A percentile compares a stretch with the other conserved stretches of the same genome.
Evolutionary conservation across 2,329 filamentous ascomycete species (phyloP).

Genomic region (Venturiaceae sp.): DNA sequence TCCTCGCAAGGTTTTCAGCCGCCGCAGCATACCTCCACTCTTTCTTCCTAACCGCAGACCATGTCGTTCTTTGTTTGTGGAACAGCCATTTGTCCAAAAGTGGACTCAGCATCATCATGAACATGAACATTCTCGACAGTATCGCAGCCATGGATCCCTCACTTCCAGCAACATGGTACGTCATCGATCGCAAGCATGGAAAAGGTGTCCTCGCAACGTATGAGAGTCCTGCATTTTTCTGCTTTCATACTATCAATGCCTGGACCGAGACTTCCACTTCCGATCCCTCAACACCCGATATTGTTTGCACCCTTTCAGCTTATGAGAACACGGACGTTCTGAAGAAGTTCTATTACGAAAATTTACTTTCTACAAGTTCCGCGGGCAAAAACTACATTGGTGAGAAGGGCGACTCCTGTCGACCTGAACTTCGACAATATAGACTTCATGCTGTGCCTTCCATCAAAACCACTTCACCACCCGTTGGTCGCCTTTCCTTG

Average conservation of each 20-base stretch:
- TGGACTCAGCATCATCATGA: constrained; percentile 53
- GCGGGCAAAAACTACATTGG: constrained; percentile 34
- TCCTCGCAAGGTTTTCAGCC: constrained; percentile 57
- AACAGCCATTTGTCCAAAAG: constrained; percentile 48
- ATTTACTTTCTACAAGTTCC: constrained; percentile 48
- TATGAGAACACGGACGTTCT: constrained; percentile 59
- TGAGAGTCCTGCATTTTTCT: constrained; percentile 59
- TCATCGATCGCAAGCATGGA: constrained; percentile 56
- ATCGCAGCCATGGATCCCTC: constrained; percentile 53
- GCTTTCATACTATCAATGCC: constrained; percentile 71
- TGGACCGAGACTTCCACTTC: constrained; percentile 49
- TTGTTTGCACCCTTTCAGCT: constrained; percentile 56
- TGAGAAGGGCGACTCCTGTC: constrained; percentile 20
- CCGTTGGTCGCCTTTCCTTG: constrained; percentile 16
- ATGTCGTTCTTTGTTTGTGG: constrained; percentile 65
- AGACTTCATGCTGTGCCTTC: constrained; percentile 4
- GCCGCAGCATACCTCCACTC: constrained; percentile 72
- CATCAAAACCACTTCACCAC: constrained; percentile 11
- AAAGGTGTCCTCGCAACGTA: constrained; percentile 61
- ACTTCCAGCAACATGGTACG: constrained; percentile 57
- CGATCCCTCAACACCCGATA: constrained; percentile 32
- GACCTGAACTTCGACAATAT: constrained; percentile 4
- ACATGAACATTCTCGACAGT: constrained; percentile 58
- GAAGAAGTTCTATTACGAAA: constrained; percentile 58
- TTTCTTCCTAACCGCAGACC: constrained; percentile 61